Base-by-base conservation (phyloP, 306 rosid species). In the Crataegus laevigata region DNA sequence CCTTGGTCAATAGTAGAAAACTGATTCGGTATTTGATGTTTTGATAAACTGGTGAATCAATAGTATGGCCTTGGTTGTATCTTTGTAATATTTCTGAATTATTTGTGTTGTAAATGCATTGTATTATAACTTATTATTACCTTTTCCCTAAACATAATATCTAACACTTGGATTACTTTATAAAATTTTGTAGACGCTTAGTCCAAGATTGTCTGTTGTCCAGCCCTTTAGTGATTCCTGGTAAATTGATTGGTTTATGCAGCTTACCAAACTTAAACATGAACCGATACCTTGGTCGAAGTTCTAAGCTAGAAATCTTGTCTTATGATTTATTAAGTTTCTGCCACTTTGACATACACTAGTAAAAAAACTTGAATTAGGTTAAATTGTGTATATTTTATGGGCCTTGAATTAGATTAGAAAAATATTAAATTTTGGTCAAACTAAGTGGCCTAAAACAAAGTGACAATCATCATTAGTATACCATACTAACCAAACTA, bases 261-360 rank as follows among this genome's bases (percentile, higher is more conserved):
- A n/a, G 19, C 51, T 62, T 22, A 36, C 43, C 51, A 11, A 60
- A 69, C 38, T 30, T 32, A 2, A 40, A 52, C 57, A 25, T 40
- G 45, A 63, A 62, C 18, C 21, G 43, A 51, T 40, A 47, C 68
- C 83, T 80, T 50, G 55, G 55, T 21, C 15, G 75, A 26, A 58
- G 60, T 54, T 21, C 21, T 29, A 17, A 38, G 30, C 24, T 32
- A 3, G 7, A 45, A 24, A 67, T 22, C 34, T 17, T 58, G 63
- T 38, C 8, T 59, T 47, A 17, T 10, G 40, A 17, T 24, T 13
- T 5, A 51, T 40, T 51, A 60, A 43, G 50, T 58, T 29, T 34
- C 68, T 30, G 24, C 42, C n/a, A n/a, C n/a, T n/a, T n/a, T n/a
- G n/a, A n/a, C n/a, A n/a, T n/a, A n/a, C n/a, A n/a, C n/a, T n/a